A percentile compares a stretch with the other conserved stretches of the same genome.
Evolutionary conservation across 805 yeast genomes (phyloP).

Genomic region (Candida coquimbonensis): DNA sequence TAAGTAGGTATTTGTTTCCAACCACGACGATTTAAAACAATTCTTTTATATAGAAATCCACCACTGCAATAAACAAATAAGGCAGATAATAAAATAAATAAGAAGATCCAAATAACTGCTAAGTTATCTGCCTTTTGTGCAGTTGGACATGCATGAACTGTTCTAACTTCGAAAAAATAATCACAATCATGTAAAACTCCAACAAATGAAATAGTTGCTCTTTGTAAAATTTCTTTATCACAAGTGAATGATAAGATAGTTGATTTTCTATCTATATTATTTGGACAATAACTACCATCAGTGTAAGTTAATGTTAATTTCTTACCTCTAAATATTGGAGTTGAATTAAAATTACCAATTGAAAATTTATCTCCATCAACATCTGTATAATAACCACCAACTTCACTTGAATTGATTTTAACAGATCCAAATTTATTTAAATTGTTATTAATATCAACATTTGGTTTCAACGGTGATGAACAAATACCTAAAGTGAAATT

Average conservation of each 20-base stretch:
- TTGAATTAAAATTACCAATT: constrained; percentile 54
- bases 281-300: constrained; percentile 58
- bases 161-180: constrained; percentile 76
- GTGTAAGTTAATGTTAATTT: constrained; percentile 64
- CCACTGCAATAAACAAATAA: constrained; percentile 36
- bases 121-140: constrained; percentile 58
- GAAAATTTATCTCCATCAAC: constrained; percentile 37
- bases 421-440: constrained; percentile 11
- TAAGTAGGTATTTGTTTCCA: constrained; percentile 29
- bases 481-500: constrained; percentile 77
- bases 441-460: constrained; percentile 22
- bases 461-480: constrained; percentile 40
- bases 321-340: constrained; percentile 64
- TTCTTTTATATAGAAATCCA: constrained; percentile 30
- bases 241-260: constrained; percentile 69
- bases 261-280: constrained; percentile 51
- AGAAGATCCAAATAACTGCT: constrained; percentile 59
- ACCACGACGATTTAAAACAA: constrained; percentile 30
- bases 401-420: constrained; percentile 31
- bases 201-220: constrained; percentile 61
- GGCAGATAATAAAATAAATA: constrained; percentile 41
- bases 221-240: constrained; percentile 62
- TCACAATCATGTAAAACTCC: constrained; percentile 73
- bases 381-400: constrained; percentile 55
- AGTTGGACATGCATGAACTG: constrained; percentile 83